Percentiles rank a stretch among this genome's conserved stretches.
Evolutionary conservation across 2,329 filamentous ascomycete species (phyloP).

Genomic region (Gliomastix tumulicola): DNA sequence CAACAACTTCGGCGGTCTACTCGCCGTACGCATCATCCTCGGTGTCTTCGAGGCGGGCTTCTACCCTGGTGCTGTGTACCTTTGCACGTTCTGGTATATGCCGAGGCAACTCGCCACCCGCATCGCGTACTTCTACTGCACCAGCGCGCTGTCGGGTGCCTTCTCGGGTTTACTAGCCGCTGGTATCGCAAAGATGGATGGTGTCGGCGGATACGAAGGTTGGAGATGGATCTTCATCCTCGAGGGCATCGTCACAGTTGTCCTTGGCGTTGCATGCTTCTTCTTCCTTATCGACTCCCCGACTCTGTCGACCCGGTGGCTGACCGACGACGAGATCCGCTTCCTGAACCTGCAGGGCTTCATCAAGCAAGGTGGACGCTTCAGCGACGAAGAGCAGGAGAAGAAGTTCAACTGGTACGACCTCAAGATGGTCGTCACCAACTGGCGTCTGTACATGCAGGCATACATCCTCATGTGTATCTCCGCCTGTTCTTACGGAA

Average conservation of each 20-base stretch:
- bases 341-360: slow-evolving; percentile 63
- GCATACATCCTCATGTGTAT: slow-evolving; percentile 58
- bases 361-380: slow-evolving; percentile 6
- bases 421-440: slow-evolving; percentile 63
- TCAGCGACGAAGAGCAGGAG: slow-evolving; percentile 46
- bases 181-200: slow-evolving; percentile 63
- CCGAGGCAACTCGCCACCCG: slow-evolving; percentile 46
- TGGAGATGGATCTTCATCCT: slow-evolving; percentile 65
- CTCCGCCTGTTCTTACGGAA: slow-evolving; percentile 45
- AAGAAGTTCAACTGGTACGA: slow-evolving; percentile 73
- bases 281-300: slow-evolving; percentile 77
- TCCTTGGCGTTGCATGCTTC: slow-evolving; percentile 60
- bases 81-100: slow-evolving; percentile 52
- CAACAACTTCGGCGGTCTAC: slow-evolving; percentile 35
- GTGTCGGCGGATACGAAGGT: slow-evolving; percentile 49
- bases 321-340: slow-evolving; percentile 66
- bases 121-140: slow-evolving; percentile 73
- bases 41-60: slow-evolving; percentile 61
- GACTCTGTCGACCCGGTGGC: slow-evolving; percentile 16
- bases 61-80: slow-evolving; percentile 56
- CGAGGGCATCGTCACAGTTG: slow-evolving; percentile 61
- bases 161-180: slow-evolving; percentile 69
- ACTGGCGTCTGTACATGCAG: slow-evolving; percentile 70
- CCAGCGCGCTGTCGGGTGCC: slow-evolving; percentile 71
- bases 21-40: slow-evolving; percentile 47